These are phyloP conservation scores for Cardamine occulta DNA, from an alignment of 345 rosid species.

Conservation along the genomic window DNA sequence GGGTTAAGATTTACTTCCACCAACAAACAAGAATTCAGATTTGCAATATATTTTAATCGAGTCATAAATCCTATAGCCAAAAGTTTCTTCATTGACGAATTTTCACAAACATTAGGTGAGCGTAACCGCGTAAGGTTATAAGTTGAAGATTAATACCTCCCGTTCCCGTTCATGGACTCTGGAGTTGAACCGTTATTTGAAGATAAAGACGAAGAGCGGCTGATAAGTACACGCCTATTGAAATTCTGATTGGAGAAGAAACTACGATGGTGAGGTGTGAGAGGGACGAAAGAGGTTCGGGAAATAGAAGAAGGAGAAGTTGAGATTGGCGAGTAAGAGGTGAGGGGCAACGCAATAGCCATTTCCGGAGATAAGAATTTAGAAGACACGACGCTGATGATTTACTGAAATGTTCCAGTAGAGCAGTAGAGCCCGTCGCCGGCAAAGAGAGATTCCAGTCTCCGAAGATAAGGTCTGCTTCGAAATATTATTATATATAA, in stretches of 20 bases:
- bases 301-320: slow-evolving; percentile 43
- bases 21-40: background rate
- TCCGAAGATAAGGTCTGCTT: slow-evolving; percentile 37
- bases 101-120: slow-evolving; percentile 50
- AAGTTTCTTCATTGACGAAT: slow-evolving; percentile 42
- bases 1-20: background rate
- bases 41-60: background rate
- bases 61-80: slow-evolving; percentile 23
- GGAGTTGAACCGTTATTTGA: slow-evolving; percentile 54
- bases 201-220: slow-evolving; percentile 60
- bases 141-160: slow-evolving; percentile 46
- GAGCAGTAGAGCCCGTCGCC: slow-evolving; percentile 32
- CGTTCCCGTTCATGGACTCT: slow-evolving; percentile 45
- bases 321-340: slow-evolving; percentile 39
- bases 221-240: slow-evolving; percentile 45
- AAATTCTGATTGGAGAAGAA: slow-evolving; percentile 36
- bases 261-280: slow-evolving; percentile 38
- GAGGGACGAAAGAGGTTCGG: slow-evolving; percentile 39
- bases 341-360: slow-evolving; percentile 55
- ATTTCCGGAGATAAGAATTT: slow-evolving; percentile 33
- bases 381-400: slow-evolving; percentile 2
- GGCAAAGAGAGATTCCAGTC: slow-evolving; percentile 8
- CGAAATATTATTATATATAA: too few relatives aligned
- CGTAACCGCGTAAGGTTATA: background rate
- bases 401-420: background rate